Conservation (phyloP, 306 rosid species). For the Vicia faba region DNA sequence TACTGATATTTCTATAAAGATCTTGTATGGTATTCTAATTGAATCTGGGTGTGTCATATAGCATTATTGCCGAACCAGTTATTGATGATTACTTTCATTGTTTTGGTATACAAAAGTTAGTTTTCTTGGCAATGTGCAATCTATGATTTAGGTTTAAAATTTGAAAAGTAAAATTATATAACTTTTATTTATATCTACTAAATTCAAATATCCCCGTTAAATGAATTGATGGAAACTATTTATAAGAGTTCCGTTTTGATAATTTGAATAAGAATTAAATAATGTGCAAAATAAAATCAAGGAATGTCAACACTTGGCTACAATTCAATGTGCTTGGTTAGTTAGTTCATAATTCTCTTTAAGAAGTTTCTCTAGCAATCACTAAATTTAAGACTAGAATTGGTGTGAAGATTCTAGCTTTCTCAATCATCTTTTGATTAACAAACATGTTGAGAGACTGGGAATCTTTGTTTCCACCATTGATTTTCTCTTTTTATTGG, state of each 20-base stretch:
- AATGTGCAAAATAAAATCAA: background rate
- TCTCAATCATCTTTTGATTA: background rate
- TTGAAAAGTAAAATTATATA: background rate
- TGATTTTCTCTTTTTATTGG: background rate
- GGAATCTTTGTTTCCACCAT: constrained; percentile 1
- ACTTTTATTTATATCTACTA: background rate
- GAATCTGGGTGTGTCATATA: constrained; percentile 1
- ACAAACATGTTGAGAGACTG: background rate
- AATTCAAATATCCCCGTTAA: background rate
- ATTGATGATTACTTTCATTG: background rate
- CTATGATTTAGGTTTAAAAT: constrained; percentile 7
- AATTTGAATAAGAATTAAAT: background rate
- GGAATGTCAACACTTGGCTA: constrained; percentile 1
- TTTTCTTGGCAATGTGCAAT: background rate
- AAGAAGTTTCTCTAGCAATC: constrained; percentile 1
- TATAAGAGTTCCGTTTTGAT: background rate
- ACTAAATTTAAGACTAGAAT: background rate
- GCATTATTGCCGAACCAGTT: background rate
- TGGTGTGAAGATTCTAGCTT: background rate
- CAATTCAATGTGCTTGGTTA: background rate
- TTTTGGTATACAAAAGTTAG: background rate
- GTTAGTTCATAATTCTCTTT: background rate
- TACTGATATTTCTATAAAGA: constrained; percentile 4
- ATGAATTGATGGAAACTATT: background rate
- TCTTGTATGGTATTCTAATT: background rate